Conservation (phyloP, 805 yeast genomes). For the Schwanniomyces pseudopolymorphus region DNA sequence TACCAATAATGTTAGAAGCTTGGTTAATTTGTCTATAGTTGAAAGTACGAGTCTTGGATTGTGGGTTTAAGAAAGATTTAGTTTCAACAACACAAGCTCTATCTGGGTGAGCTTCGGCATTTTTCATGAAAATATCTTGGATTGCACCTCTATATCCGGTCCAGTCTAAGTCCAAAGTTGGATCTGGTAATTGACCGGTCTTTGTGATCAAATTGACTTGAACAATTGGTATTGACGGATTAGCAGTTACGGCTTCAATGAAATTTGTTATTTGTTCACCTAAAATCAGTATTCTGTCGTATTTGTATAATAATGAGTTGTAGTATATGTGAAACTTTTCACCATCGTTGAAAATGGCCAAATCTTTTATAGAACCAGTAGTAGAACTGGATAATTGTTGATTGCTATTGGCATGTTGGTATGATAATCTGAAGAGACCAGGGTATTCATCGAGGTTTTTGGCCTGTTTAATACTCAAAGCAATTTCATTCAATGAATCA, state of each 20-base stretch:
- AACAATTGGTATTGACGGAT: slow-evolving; percentile 50
- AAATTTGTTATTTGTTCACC: slow-evolving; percentile 73
- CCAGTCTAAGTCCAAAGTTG: slow-evolving; percentile 87
- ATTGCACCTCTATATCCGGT: slow-evolving; percentile 89
- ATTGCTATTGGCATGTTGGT: slow-evolving; percentile 42
- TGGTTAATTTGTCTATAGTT: slow-evolving; percentile 85
- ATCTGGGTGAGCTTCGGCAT: slow-evolving; percentile 82
- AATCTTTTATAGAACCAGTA: slow-evolving; percentile 59
- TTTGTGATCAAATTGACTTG: slow-evolving; percentile 66
- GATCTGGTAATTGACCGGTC: slow-evolving; percentile 74
- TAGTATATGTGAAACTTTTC: slow-evolving; percentile 51
- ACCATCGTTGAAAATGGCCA: slow-evolving; percentile 49
- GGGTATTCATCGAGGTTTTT: slow-evolving; percentile 60
- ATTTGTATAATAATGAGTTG: slow-evolving; percentile 73
- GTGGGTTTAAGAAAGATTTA: slow-evolving; percentile 58
- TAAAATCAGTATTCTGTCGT: slow-evolving; percentile 64
- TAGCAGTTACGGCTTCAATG: slow-evolving; percentile 29
- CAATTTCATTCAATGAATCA: slow-evolving; percentile 52
- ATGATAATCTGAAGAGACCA: slow-evolving; percentile 60
- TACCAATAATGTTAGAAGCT: slow-evolving; percentile 91
- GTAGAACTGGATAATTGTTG: slow-evolving; percentile 48
- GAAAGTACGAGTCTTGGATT: slow-evolving; percentile 64
- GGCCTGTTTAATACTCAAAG: slow-evolving; percentile 46
- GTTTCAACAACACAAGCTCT: slow-evolving; percentile 93
- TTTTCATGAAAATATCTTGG: slow-evolving; percentile 89